Evolutionary conservation across 169 alveolate genomes (phyloP).

Genomic region (Cryptosporidium bovis): DNA sequence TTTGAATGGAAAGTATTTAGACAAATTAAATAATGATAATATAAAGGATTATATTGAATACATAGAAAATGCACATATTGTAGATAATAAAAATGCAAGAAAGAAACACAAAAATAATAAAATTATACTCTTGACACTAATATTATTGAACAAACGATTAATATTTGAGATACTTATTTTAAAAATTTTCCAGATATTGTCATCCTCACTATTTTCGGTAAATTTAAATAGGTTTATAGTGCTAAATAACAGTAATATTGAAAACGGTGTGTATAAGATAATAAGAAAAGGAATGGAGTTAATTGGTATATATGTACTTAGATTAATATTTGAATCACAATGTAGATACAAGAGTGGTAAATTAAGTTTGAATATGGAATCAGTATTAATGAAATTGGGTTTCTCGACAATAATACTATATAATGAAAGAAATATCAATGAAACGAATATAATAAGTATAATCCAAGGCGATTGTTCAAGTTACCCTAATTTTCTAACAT

Average conservation of each 20-base stretch:
- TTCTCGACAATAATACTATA: conserved; percentile 5
- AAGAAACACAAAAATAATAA: background rate
- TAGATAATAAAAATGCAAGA: too few relatives aligned
- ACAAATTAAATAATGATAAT: background rate
- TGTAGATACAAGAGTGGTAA: conserved; percentile 32
- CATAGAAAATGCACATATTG: too few relatives aligned
- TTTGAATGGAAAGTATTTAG: conserved; percentile 18
- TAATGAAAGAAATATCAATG: too few relatives aligned
- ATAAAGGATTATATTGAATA: too few relatives aligned
- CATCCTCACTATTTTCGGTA: conserved; percentile 16
- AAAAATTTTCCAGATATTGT: conserved; percentile 13
- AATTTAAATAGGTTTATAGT: conserved; percentile 12
- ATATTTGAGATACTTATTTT: conserved; percentile 9
- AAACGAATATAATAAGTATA: conserved; percentile 15
- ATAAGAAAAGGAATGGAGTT: background rate
- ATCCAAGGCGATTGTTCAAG: conserved; percentile 57
- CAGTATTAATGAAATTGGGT: conserved; percentile 15
- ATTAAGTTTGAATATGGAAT: conserved; percentile 11
- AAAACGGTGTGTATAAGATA: background rate
- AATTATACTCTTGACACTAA: background rate
- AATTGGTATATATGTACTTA: background rate
- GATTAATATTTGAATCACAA: conserved; percentile 48
- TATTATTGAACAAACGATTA: background rate
- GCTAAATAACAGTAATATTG: background rate
- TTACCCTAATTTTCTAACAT: conserved; percentile 25